Evolutionary conservation across 805 yeast genomes (phyloP).

Genomic region (Metschnikowia proteae): DNA sequence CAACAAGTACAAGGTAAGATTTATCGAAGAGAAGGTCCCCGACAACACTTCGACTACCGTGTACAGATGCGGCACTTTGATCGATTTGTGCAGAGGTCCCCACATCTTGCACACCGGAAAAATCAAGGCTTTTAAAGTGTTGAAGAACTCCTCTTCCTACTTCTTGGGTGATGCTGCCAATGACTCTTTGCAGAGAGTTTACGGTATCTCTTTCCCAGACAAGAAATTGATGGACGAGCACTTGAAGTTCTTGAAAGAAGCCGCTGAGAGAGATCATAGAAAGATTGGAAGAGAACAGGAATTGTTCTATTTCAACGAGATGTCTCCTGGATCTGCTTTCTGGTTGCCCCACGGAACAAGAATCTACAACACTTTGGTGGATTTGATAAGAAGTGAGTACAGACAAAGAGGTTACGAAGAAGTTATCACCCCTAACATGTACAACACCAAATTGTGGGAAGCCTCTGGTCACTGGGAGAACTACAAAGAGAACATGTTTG

Average conservation of each 20-base stretch:
- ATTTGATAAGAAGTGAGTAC: conserved; percentile 78
- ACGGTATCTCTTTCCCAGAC: conserved; percentile 98
- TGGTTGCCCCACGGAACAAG: conserved; percentile 99
- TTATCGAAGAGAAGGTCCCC: conserved; percentile 84
- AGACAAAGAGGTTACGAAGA: conserved; percentile 94
- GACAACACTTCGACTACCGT: conserved; percentile 96
- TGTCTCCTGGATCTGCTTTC: conserved; percentile 97
- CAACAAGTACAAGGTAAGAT: conserved; percentile 91
- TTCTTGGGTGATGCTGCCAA: conserved; percentile 90
- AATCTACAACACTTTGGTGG: conserved; percentile 84
- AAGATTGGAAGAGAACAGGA: conserved; percentile 96
- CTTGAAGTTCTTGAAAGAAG: conserved; percentile 90
- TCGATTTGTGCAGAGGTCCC: conserved; percentile 96
- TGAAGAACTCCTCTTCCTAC: conserved; percentile 94
- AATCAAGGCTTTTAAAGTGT: conserved; percentile 87
- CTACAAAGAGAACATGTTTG: conserved; percentile 95
- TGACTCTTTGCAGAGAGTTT: conserved; percentile 94
- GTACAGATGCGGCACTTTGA: conserved; percentile 95
- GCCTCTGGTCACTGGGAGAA: conserved; percentile 98
- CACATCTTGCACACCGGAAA: conserved; percentile 97
- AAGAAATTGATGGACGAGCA: conserved; percentile 94
- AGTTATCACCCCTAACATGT: conserved; percentile 99
- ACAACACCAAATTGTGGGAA: conserved; percentile 95
- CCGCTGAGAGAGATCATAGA: conserved; percentile 93
- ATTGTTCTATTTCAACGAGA: conserved; percentile 88